Evolutionary conservation across 441 rosid genomes (phyloP).

Genomic region (Euphorbia corollata): DNA sequence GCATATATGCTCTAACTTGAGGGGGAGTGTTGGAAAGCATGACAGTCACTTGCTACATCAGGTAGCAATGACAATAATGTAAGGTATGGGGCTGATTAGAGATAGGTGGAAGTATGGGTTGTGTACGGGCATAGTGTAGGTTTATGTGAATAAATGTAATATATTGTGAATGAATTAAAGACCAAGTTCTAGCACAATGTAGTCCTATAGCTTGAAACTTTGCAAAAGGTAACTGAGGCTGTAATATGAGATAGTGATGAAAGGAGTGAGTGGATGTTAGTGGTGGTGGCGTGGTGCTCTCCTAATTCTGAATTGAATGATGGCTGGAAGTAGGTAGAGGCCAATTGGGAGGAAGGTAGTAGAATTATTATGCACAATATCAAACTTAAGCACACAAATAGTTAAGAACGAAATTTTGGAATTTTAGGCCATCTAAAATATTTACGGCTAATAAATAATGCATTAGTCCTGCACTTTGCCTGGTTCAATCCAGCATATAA

Average conservation of each 20-base stretch:
- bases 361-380: background rate
- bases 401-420: background rate
- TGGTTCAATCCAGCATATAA: background rate
- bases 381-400: background rate
- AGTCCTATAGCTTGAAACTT: too few species aligned
- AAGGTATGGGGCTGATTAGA: too few species aligned
- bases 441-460: background rate
- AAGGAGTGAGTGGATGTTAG: background rate
- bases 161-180: too few species aligned
- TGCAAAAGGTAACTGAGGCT: background rate
- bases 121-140: too few species aligned
- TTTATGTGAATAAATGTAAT: too few species aligned
- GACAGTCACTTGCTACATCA: too few species aligned
- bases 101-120: too few species aligned
- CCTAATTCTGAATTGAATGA: background rate
- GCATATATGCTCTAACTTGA: too few species aligned
- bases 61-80: too few species aligned
- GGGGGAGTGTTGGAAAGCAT: too few species aligned
- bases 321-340: background rate
- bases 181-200: too few species aligned
- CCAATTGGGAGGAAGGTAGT: background rate
- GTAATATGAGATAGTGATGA: background rate
- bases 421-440: background rate
- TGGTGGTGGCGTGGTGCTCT: background rate
- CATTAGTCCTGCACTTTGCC: background rate